phyloP scores from a whole-genome alignment of 2,329 filamentous ascomycete genomes.

The Pseudogymnoascus sp. region DNA sequence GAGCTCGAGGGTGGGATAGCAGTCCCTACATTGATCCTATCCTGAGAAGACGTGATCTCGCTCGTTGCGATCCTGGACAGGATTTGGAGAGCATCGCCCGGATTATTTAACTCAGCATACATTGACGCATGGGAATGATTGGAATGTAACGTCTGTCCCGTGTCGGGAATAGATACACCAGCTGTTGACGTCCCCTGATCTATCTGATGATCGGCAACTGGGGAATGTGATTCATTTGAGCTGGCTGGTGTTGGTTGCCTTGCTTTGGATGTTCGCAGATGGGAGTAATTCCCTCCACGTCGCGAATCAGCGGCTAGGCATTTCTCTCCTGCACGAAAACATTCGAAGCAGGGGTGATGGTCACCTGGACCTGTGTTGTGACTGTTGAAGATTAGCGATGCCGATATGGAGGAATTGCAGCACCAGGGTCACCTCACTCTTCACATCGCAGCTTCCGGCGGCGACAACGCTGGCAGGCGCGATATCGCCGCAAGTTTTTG shows the following conservation, averaged over 20 bases:
- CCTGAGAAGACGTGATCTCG: not conserved
- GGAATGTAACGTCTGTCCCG: not conserved
- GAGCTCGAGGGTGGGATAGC: not conserved
- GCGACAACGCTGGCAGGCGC: constrained; percentile 11
- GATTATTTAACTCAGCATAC: constrained; percentile 10
- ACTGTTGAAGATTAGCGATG: not conserved
- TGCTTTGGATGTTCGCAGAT: not conserved
- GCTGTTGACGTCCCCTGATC: not conserved
- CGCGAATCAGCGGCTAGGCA: constrained; percentile 1
- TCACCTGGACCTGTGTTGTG: not conserved
- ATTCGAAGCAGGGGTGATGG: not conserved
- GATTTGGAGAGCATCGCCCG: constrained; percentile 10
- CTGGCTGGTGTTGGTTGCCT: not conserved
- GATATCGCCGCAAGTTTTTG: constrained; percentile 6
- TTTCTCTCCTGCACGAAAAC: not conserved
- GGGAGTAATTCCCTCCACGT: constrained; percentile 4
- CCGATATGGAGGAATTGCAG: not conserved
- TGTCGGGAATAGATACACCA: not conserved
- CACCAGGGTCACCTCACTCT: not conserved
- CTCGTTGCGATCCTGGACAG: not conserved
- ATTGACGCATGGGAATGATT: not conserved
- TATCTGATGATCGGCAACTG: not conserved
- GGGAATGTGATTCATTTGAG: not conserved
- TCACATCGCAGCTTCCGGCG: constrained; percentile 7
- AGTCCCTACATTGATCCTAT: not conserved